These are phyloP conservation scores for Ceratobasidium sp. DNA, from an alignment of 1,284 basidiomycete genomes.

Conservation along the genomic window DNA sequence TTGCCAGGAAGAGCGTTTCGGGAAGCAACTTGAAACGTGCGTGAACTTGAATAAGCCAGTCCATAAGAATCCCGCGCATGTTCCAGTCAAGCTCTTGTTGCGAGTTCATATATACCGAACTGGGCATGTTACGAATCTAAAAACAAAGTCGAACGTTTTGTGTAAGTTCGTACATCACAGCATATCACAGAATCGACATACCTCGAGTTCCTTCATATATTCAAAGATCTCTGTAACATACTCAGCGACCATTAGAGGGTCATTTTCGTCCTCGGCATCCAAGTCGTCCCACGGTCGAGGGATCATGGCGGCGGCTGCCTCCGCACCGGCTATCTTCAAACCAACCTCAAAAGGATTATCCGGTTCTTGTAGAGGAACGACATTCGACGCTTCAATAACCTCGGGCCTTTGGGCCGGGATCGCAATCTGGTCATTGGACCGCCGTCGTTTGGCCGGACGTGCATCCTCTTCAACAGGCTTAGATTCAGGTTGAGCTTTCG, in stretches of 20 bases:
- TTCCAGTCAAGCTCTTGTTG: slow-evolving; percentile 92
- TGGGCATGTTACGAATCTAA: slow-evolving; percentile 76
- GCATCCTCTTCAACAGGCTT: background rate
- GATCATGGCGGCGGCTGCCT: background rate
- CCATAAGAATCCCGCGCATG: slow-evolving; percentile 93
- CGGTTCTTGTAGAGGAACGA: slow-evolving; percentile 1
- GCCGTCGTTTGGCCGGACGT: slow-evolving; percentile 15
- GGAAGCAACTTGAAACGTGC: slow-evolving; percentile 91
- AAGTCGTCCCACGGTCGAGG: slow-evolving; percentile 70
- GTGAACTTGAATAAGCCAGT: slow-evolving; percentile 98
- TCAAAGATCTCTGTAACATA: slow-evolving; percentile 95
- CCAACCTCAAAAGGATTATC: slow-evolving; percentile 31
- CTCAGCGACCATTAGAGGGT: slow-evolving; percentile 96
- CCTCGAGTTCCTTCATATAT: slow-evolving; percentile 81
- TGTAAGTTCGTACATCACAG: background rate
- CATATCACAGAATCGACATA: slow-evolving; percentile 47
- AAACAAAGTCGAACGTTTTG: slow-evolving; percentile 37
- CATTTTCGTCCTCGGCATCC: slow-evolving; percentile 91
- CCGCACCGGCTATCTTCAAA: background rate
- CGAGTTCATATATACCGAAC: slow-evolving; percentile 87
- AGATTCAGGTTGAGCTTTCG: background rate
- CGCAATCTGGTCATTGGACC: slow-evolving; percentile 13
- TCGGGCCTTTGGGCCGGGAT: background rate
- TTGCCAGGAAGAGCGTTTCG: slow-evolving; percentile 93
- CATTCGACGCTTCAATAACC: background rate